A percentile compares a stretch with the other conserved stretches of the same genome.
These are phyloP conservation scores for Cryomyces antarcticus DNA, from an alignment of 495 filamentous ascomycete species.

Conservation along the genomic window DNA sequence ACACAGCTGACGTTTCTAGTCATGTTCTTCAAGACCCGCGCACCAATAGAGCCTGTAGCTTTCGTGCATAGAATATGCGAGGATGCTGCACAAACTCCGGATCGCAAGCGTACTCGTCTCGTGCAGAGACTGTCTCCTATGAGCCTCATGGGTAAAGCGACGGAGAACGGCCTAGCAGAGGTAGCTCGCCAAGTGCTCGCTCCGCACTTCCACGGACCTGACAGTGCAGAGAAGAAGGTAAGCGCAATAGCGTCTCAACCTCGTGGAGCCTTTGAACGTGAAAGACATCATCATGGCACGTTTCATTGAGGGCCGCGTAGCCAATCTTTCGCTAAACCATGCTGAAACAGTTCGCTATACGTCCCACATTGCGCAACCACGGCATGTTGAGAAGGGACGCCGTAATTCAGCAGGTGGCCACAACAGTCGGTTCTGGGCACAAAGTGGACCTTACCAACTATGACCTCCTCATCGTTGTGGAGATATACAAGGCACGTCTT, in stretches of 20 bases:
- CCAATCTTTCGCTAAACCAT: constrained; percentile 3
- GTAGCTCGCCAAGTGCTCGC: constrained; percentile 50
- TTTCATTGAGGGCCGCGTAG: background rate
- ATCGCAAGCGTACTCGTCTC: constrained; percentile 45
- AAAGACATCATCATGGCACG: constrained; percentile 4
- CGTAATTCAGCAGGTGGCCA: constrained; percentile 65
- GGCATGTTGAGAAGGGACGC: constrained; percentile 47
- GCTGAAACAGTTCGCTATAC: constrained; percentile 67
- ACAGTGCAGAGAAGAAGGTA: constrained; percentile 11
- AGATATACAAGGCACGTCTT: constrained; percentile 57
- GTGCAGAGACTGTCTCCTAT: constrained; percentile 76
- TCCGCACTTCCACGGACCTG: constrained; percentile 43
- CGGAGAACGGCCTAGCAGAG: constrained; percentile 50
- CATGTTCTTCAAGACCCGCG: constrained; percentile 40
- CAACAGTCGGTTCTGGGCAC: constrained; percentile 43
- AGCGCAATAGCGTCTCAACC: background rate
- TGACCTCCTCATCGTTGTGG: constrained; percentile 70
- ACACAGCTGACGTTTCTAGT: constrained; percentile 18
- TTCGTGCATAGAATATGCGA: constrained; percentile 57
- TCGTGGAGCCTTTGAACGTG: background rate
- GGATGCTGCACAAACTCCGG: constrained; percentile 31
- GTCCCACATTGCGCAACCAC: constrained; percentile 64
- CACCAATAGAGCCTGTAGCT: constrained; percentile 60
- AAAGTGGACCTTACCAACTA: constrained; percentile 66
- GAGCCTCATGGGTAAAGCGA: constrained; percentile 53